A percentile compares a stretch with the other conserved stretches of the same genome.
These are phyloP conservation scores for Auriscalpium orientale DNA, from an alignment of 768 basidiomycete genomes.

Conservation along the genomic window DNA sequence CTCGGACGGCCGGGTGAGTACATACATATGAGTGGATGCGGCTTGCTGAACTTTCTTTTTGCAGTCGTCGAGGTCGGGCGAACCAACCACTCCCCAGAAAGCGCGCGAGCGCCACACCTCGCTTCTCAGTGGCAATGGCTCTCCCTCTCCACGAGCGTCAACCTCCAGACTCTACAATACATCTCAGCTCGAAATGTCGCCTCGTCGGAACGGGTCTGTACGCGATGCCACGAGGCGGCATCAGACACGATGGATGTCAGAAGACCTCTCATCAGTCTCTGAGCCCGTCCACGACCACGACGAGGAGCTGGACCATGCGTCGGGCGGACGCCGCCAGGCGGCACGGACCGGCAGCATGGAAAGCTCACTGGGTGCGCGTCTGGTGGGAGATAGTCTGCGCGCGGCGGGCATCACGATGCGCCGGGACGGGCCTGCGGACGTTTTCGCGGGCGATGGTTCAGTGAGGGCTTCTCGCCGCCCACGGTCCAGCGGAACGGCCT, in stretches of 20 bases:
- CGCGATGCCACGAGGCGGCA: slow-evolving; percentile 42
- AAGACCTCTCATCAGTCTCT: slow-evolving; percentile 30
- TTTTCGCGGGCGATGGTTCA: slow-evolving; percentile 20
- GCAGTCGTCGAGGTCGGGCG: slow-evolving; percentile 2
- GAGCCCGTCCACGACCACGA: slow-evolving; percentile 18
- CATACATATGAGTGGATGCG: too few species aligned
- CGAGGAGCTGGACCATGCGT: slow-evolving; percentile 9
- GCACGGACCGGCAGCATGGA: slow-evolving; percentile 65
- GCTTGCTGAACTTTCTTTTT: neutral
- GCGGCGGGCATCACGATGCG: slow-evolving; percentile 58
- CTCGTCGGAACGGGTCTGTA: slow-evolving; percentile 31
- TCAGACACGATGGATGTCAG: slow-evolving; percentile 48
- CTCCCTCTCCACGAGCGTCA: slow-evolving; percentile 15
- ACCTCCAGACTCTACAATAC: slow-evolving; percentile 5
- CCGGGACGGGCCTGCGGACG: slow-evolving; percentile 26
- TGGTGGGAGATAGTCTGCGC: slow-evolving; percentile 61
- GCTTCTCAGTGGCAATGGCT: slow-evolving; percentile 4
- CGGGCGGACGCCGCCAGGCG: slow-evolving; percentile 43
- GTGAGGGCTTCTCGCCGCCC: neutral
- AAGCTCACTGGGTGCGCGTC: slow-evolving; percentile 50
- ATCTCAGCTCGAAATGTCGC: slow-evolving; percentile 16
- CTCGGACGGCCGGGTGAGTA: slow-evolving; percentile 36
- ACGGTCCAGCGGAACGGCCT: neutral
- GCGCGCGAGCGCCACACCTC: slow-evolving; percentile 12
- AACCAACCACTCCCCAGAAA: slow-evolving; percentile 15